phyloP scores from a whole-genome alignment of 371 early-diverging fungal genomes.

The Funneliformis caledonium region DNA sequence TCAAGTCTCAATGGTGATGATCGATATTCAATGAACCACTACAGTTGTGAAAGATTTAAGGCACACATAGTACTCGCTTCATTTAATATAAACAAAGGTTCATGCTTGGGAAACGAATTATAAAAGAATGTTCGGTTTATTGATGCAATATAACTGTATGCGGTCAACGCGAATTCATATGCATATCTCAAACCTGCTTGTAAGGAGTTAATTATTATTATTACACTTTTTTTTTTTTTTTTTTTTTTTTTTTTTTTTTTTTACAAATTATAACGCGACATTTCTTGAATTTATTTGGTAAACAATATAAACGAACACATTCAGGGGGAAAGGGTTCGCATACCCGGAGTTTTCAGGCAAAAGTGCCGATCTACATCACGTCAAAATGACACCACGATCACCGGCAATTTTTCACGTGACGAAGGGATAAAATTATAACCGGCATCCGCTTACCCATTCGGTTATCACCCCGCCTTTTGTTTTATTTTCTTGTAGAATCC shows the following conservation, averaged over 20 bases:
- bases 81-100: too few species aligned
- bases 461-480: not conserved
- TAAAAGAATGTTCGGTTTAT: too few species aligned
- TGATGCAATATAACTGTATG: not conserved
- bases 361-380: not conserved
- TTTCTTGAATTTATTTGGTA: constrained; percentile 1
- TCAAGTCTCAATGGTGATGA: too few species aligned
- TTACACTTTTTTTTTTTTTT: too few species aligned
- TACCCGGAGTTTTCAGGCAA: not conserved
- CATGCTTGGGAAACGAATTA: too few species aligned
- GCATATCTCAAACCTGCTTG: too few species aligned
- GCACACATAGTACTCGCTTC: too few species aligned
- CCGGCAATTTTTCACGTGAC: not conserved
- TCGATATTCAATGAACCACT: too few species aligned
- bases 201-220: not conserved
- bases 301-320: not conserved
- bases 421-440: not conserved
- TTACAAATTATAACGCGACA: not conserved
- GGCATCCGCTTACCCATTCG: not conserved
- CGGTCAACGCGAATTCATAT: not conserved
- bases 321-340: not conserved
- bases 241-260: not conserved
- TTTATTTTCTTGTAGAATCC: not conserved
- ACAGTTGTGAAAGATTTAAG: too few species aligned
- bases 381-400: not conserved